Evolutionary conservation across 2,329 filamentous ascomycete species (phyloP).

Genomic region (Cyphellophora attinorum): DNA sequence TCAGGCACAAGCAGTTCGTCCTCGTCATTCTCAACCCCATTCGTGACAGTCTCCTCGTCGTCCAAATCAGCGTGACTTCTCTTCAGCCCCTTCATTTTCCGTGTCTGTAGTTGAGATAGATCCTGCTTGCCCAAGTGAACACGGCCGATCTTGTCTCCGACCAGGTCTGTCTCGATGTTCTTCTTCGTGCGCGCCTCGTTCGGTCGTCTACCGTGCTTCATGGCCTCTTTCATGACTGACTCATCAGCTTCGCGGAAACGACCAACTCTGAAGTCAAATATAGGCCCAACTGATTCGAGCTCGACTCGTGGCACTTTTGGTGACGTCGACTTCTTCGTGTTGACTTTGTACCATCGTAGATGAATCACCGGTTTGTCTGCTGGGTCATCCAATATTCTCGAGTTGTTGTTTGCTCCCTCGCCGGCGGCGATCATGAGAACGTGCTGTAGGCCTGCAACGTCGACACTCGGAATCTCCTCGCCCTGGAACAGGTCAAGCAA

Average conservation of each 20-base stretch:
- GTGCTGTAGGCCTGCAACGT: constrained; percentile 92
- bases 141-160: constrained; percentile 93
- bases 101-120: constrained; percentile 74
- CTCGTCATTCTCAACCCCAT: constrained; percentile 13
- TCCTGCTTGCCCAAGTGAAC: constrained; percentile 90
- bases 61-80: constrained; percentile 58
- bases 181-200: constrained; percentile 65
- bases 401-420: constrained; percentile 40
- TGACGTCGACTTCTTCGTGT: constrained; percentile 68
- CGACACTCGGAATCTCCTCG: constrained; percentile 68
- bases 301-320: constrained; percentile 84
- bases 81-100: constrained; percentile 99
- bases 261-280: constrained; percentile 84
- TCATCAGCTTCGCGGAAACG: constrained; percentile 70
- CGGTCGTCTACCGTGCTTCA: constrained; percentile 69
- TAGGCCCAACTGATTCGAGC: constrained; percentile 87
- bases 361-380: constrained; percentile 38
- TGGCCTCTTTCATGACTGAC: constrained; percentile 74
- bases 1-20: constrained; percentile 17
- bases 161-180: constrained; percentile 82
- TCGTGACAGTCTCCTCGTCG: constrained; percentile 29
- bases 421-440: constrained; percentile 72
- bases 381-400: constrained; percentile 19
- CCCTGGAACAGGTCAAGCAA: constrained; percentile 88
- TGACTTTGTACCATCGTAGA: constrained; percentile 74